Base-by-base conservation (phyloP, 352 stramenopile species). In the Peronospora farinosa region DNA sequence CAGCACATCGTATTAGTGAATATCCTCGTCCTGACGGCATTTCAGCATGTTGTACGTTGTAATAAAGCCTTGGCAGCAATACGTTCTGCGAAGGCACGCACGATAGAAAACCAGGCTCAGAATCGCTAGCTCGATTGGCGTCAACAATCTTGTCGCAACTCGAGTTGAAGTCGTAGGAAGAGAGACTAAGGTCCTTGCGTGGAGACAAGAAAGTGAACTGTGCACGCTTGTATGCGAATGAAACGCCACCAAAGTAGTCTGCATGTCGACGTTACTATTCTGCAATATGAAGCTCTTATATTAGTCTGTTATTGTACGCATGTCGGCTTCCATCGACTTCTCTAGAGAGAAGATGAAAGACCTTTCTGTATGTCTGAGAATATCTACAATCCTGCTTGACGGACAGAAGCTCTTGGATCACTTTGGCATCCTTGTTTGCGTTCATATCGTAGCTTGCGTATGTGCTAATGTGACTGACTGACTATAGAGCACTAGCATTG, bases 311-410 rank as follows among this genome's bases (percentile, higher is more conserved):
- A 23, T 21, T 19, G 15, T 40, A 40, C 35, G 35, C 17, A 16
- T 40, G 35, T 5, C 30, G 39, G 53, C 51, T 65, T 60, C 45
- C 57, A 35, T 60, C 44, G 38, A 47, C 50, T 55, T 63, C 50
- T 64, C 43, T 59, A 49, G 12, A 32, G 28, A 32, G 28, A 32
- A 32, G 28, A 32, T 32, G 3, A 32, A 32, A 32, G 7, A 32
- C 28, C 28, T 32, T 12, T 27, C 28, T 12, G 10, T 32, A 12
- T 32, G 28, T 32, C 28, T n/a, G 11, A 15, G 12, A 15, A n/a
- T 16, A 68, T 64, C 60, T 64, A 68, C 54, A 60, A 52, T 58
- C 47, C 47, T 42, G 52, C 58, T 54, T 38, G 42, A 31, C 23
- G 16, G 23, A 19, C 4, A 37, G 37, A 36, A 48, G 35, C 37